Evolutionary conservation across 192 early-diverging fungal species (phyloP), one percentile per base, ranked within the genome.

Genomic region (Linnemannia hyalina): DNA sequence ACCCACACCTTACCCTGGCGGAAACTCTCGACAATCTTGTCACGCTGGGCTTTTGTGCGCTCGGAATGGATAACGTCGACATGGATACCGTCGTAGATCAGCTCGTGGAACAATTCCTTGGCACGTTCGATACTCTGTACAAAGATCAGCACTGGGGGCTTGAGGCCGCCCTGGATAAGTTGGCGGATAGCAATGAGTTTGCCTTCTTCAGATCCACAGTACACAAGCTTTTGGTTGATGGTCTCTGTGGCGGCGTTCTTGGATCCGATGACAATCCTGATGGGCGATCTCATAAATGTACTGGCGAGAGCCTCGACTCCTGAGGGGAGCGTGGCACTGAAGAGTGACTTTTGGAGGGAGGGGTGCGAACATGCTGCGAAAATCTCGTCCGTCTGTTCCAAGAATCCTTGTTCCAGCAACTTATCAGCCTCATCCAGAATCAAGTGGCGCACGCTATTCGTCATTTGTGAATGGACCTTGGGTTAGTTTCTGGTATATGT

Each of bases 1-100:
- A 99, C 95, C 97, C 97, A 99, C 23, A 98, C 94, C 80, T 95
- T 95, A 44, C 99, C 98, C 15, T 90, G 79, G 23, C 97, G 92
- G 91, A 99, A 99, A 68, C 95, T 93, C 74, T 96, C 92, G 44
- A 99, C 93, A 52, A 97, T 95, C 63, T 90, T 90, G 89, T 99
- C 98, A 85, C 98, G 93, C 91, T 95, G 98, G 40, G 94, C 92
- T 86, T 98, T 96, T 49, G 97, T 98, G 72, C 97, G 93, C 80
- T 99, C 97, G 16, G 96, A 96, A 81, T 98, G 98, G 36, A 99
- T 98, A n/a, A 98, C 97, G 71, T 99, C 99, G 16, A 99, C 98
- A 85, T 98, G 97, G 89, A 99, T 98, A 36, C 97, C 97, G 82
- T 99, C 97, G 87, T 96, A 99, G 22, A 98, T 94, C 63, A 99